These are phyloP conservation scores for Chenopodium suecicum DNA, from an alignment of 148 eudicot species.

Conservation along the genomic window DNA sequence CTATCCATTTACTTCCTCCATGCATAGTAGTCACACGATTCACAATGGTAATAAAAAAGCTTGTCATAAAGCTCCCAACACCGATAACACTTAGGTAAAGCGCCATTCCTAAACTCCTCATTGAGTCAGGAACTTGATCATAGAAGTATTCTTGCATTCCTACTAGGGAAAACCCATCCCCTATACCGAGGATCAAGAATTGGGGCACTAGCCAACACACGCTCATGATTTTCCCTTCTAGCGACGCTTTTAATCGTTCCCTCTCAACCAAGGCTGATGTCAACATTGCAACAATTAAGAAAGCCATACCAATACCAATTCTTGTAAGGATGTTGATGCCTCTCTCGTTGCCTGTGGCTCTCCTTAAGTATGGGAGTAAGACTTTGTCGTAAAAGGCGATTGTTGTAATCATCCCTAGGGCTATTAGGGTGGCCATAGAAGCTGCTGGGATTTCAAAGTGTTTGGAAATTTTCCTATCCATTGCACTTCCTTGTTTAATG, in stretches of 20 bases:
- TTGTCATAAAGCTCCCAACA: constrained; percentile 43
- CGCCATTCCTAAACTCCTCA: constrained; percentile 70
- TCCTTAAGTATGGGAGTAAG: constrained; percentile 46
- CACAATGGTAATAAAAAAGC: constrained; percentile 38
- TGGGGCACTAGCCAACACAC: constrained; percentile 64
- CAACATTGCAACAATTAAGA: constrained; percentile 35
- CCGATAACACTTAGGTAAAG: constrained; percentile 57
- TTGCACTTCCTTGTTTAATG: constrained; percentile 46
- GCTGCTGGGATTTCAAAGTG: constrained; percentile 54
- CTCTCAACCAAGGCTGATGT: constrained; percentile 48
- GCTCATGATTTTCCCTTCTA: constrained; percentile 29
- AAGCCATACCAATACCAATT: constrained; percentile 57
- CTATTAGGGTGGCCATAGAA: constrained; percentile 33
- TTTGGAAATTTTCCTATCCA: constrained; percentile 34
- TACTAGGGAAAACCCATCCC: constrained; percentile 53
- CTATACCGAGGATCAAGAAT: constrained; percentile 46
- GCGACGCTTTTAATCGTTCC: constrained; percentile 30
- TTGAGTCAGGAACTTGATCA: constrained; percentile 65
- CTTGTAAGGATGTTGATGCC: constrained; percentile 53
- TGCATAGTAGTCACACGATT: constrained; percentile 32
- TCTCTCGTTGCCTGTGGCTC: constrained; percentile 45
- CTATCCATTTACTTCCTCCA: constrained; percentile 48
- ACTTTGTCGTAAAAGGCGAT: constrained; percentile 44
- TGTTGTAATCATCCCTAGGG: constrained; percentile 37
- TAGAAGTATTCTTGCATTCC: constrained; percentile 72